These are phyloP conservation scores for Lactarius hatsudake DNA, from an alignment of 768 basidiomycete species.

Conservation along the genomic window DNA sequence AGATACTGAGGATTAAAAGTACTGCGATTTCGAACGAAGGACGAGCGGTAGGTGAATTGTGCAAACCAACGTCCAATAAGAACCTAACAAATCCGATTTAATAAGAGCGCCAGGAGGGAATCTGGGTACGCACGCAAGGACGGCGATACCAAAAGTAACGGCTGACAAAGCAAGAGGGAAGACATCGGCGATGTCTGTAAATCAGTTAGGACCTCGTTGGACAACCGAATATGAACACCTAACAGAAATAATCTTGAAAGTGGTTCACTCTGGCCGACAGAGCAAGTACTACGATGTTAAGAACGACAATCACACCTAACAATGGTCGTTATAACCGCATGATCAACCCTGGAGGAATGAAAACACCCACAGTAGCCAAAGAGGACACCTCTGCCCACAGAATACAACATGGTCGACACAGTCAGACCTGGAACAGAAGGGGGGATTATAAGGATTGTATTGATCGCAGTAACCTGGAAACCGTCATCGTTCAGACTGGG, in stretches of 20 bases:
- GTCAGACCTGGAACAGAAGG: not conserved
- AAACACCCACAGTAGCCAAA: constrained; percentile 3
- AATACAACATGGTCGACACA: constrained; percentile 2
- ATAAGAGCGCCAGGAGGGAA: not conserved
- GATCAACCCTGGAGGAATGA: not conserved
- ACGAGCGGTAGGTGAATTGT: constrained; percentile 44
- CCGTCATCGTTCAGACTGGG: too few relatives aligned
- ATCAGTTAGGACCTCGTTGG: constrained; percentile 1
- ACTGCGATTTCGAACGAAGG: constrained; percentile 49
- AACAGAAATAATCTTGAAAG: constrained; percentile 62
- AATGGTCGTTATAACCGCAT: too few relatives aligned
- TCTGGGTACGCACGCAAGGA: constrained; percentile 39
- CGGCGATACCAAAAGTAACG: constrained; percentile 45
- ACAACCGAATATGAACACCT: constrained; percentile 28
- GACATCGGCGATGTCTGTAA: constrained; percentile 52
- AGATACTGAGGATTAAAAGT: constrained; percentile 45
- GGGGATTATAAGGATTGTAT: too few relatives aligned
- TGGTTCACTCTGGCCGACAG: constrained; percentile 52
- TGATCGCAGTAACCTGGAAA: too few relatives aligned
- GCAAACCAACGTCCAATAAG: constrained; percentile 41
- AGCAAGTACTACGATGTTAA: constrained; percentile 51
- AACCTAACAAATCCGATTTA: constrained; percentile 35
- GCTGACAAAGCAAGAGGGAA: constrained; percentile 62
- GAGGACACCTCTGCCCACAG: constrained; percentile 12
- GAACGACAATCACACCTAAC: constrained; percentile 37